Conservation (phyloP, 306 rosid species). For the Dalbergia oliveri region DNA sequence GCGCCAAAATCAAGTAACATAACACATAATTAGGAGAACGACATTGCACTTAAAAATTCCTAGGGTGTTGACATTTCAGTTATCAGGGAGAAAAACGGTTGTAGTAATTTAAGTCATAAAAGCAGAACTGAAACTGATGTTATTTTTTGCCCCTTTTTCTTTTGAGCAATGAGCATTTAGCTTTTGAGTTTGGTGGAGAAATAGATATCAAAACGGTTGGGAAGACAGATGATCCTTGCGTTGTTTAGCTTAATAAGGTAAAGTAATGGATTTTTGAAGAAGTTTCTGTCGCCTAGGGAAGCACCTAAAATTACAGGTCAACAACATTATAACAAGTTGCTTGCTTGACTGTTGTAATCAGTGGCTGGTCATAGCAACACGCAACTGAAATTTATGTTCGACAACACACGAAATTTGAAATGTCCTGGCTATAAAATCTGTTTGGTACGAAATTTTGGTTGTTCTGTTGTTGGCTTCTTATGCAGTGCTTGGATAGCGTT, state of each 20-base stretch:
- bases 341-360: conserved; percentile 9
- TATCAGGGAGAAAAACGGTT: not conserved
- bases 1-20: not conserved
- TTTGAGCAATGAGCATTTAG: not conserved
- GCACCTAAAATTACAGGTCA: conserved; percentile 14
- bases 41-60: not conserved
- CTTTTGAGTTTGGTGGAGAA: conserved; percentile 40
- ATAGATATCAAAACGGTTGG: conserved; percentile 45
- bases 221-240: conserved; percentile 12
- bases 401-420: conserved; percentile 3
- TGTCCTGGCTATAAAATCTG: not conserved
- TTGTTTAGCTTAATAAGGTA: conserved; percentile 32
- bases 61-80: conserved; percentile 17
- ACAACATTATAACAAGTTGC: conserved; percentile 24
- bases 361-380: not conserved
- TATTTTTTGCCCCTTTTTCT: not conserved
- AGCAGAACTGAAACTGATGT: not conserved
- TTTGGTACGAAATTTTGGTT: not conserved
- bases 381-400: conserved; percentile 23
- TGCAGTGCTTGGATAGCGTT: too few species aligned
- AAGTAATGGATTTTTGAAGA: conserved; percentile 18
- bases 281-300: conserved; percentile 13
- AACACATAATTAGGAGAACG: not conserved
- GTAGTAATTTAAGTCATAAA: not conserved
- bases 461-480: conserved; percentile 2